These are phyloP conservation scores for Trypanosomatidae sp. DNA, from an alignment of 208 protist species.

Conservation along the genomic window DNA sequence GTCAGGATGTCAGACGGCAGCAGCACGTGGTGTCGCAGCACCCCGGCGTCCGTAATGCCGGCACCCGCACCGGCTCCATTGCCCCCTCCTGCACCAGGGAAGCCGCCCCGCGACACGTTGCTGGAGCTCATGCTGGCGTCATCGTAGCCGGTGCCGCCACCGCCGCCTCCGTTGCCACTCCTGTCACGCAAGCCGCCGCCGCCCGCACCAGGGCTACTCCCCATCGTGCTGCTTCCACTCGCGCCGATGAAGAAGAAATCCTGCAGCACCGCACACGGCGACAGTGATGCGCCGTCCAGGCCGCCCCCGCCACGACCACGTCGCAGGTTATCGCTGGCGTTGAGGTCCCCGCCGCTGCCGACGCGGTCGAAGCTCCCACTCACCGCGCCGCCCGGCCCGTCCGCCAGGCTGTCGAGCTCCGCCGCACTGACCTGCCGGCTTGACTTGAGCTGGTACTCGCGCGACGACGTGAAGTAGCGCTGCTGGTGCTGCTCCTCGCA, in stretches of 20 bases:
- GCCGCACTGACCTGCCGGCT: conserved; percentile 36
- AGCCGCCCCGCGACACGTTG: too few species aligned
- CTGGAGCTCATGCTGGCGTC: too few species aligned
- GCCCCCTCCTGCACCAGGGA: background rate
- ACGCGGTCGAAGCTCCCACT: conserved; percentile 17
- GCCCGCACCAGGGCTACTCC: background rate
- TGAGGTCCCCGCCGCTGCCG: conserved; percentile 22
- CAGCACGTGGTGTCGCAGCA: conserved; percentile 46
- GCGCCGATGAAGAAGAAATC: conserved; percentile 89
- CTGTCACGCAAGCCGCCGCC: conserved; percentile 2
- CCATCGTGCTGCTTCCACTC: conserved; percentile 11
- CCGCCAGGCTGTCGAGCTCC: conserved; percentile 28
- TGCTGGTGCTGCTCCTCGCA: conserved; percentile 64
- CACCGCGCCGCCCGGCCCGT: background rate
- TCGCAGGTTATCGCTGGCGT: conserved; percentile 4
- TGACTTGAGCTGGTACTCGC: conserved; percentile 43
- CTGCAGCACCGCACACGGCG: conserved; percentile 34
- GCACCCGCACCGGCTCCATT: background rate
- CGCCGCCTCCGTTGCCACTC: background rate
- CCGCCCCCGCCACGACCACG: conserved; percentile 15
- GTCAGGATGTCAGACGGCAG: conserved; percentile 97
- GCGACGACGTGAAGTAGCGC: conserved; percentile 45
- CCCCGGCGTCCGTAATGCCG: conserved; percentile 9
- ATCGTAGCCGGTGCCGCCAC: too few species aligned
- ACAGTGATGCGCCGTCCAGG: conserved; percentile 12